phyloP scores from a whole-genome alignment of 2,329 filamentous ascomycete genomes.

The Microdochium paspali region DNA sequence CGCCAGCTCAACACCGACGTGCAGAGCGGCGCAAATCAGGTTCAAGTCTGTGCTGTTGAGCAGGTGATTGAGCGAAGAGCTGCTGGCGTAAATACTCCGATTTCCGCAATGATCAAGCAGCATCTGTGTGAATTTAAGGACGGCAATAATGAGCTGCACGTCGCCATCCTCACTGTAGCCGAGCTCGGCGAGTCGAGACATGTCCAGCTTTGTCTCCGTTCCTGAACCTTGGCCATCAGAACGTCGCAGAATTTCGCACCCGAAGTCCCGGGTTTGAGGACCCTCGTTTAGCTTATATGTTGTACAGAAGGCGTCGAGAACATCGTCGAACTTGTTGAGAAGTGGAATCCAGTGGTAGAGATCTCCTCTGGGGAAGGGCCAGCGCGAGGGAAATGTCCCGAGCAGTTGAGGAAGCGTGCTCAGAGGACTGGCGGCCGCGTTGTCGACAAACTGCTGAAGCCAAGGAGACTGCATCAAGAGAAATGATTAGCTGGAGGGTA shows the following conservation, averaged over 20 bases:
- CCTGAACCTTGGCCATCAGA: constrained; percentile 37
- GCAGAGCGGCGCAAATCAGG: constrained; percentile 68
- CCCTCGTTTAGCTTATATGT: constrained; percentile 73
- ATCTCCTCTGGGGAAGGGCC: constrained; percentile 93
- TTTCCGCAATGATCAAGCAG: constrained; percentile 94
- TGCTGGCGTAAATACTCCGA: constrained; percentile 91
- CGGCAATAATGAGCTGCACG: constrained; percentile 64
- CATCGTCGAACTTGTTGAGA: constrained; percentile 84
- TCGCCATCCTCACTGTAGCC: constrained; percentile 71
- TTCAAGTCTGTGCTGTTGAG: constrained; percentile 78
- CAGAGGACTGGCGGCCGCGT: constrained; percentile 59
- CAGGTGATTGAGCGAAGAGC: constrained; percentile 77
- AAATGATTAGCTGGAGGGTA: constrained; percentile 14
- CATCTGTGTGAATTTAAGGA: constrained; percentile 79
- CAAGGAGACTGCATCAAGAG: constrained; percentile 62
- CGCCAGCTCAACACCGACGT: constrained; percentile 76
- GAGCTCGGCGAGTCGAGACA: constrained; percentile 44
- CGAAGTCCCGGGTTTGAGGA: constrained; percentile 72
- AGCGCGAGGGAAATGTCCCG: constrained; percentile 72
- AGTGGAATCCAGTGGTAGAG: constrained; percentile 97
- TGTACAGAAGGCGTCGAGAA: constrained; percentile 72
- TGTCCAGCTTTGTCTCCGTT: constrained; percentile 2
- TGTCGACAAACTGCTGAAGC: constrained; percentile 70
- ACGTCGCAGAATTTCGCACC: constrained; percentile 51
- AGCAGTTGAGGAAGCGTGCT: constrained; percentile 71